Evolutionary conservation across 805 yeast genomes (phyloP).

Genomic region (Wickerhamomyces ciferrii): DNA sequence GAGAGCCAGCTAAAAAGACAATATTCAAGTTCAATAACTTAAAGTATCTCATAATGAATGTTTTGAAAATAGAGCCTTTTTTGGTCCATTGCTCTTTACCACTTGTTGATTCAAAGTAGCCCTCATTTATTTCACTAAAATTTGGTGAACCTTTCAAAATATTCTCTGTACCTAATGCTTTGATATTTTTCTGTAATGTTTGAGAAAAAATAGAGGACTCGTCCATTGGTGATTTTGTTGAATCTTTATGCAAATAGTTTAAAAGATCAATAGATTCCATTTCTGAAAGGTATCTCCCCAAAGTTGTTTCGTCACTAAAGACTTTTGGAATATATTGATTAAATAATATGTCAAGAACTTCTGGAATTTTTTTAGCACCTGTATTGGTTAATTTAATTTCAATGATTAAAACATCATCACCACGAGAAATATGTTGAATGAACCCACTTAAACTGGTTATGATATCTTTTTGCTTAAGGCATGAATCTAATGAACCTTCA

Average conservation of each 20-base stretch:
- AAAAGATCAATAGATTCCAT: conserved; percentile 39
- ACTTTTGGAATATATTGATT: conserved; percentile 12
- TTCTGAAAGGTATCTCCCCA: conserved; percentile 42
- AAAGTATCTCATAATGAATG: conserved; percentile 26
- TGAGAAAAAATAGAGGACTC: conserved; percentile 41
- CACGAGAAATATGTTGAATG: conserved; percentile 30
- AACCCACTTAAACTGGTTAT: conserved; percentile 37
- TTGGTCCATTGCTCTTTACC: conserved; percentile 38
- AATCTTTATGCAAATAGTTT: conserved; percentile 38
- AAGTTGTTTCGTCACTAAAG: conserved; percentile 11
- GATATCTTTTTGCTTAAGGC: conserved; percentile 28
- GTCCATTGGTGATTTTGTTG: conserved; percentile 33
- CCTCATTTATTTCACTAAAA: conserved; percentile 24
- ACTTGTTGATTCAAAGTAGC: conserved; percentile 25
- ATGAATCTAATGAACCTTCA: conserved; percentile 39
- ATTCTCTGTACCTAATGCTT: conserved; percentile 28
- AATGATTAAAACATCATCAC: conserved; percentile 37
- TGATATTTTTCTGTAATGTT: conserved; percentile 32
- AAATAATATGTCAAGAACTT: conserved; percentile 31
- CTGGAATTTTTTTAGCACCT: conserved; percentile 35
- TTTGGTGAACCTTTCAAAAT: conserved; percentile 36
- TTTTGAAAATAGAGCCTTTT: conserved; percentile 31
- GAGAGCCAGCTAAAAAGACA: conserved; percentile 26
- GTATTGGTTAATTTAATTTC: conserved; percentile 42
- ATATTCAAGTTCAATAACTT: conserved; percentile 27